Evolutionary conservation across 805 yeast species (phyloP), one percentile per base, ranked within the genome.

Genomic region (Metschnikowia arizonensis): DNA sequence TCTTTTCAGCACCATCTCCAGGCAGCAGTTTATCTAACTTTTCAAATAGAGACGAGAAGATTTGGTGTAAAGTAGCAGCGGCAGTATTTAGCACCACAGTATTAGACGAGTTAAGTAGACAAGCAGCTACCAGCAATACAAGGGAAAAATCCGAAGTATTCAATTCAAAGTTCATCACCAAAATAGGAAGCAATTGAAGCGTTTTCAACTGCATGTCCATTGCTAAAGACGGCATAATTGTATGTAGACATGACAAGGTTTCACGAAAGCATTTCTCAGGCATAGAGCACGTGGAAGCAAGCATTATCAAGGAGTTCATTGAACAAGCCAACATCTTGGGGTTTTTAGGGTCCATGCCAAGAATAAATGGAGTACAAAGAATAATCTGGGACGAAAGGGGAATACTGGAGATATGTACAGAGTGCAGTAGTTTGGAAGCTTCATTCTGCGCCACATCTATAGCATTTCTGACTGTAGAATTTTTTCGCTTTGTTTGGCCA

Each of bases 41-140:
- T 45, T 91, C 98, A 62, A 85, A 91, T 0, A 89, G 77, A 25
- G 85, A 79, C 30, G 85, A 79, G 36, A 89, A 75, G 34, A 93
- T 66, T 61, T 93, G 98, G 50, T 89, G 95, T 37, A 89, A 74
- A 3, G 98, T 88, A 2, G 98, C 99, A 40, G 88, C 82, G 0
- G 98, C 97, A 0, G 98, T 87, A 56, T 89, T 90, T 11, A 80
- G 74, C 4, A 93, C 96, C 54, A 87, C 86, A 0, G 85, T 79
- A 4, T 82, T 76, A 54, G 85, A 84, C 49, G 80, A 84, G 11
- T 81, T 74, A 11, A 79, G 68, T 40, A 93, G 71, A 28, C 80
- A 75, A 0, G 93, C 76, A 18, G 71, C 67, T 17, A 91, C 65
- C 10, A 88, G 63, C 49, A 78, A 78, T 6, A 82, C 69, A 6